phyloP scores from a whole-genome alignment of 495 filamentous ascomycete genomes.

The Penicillium coffeae region DNA sequence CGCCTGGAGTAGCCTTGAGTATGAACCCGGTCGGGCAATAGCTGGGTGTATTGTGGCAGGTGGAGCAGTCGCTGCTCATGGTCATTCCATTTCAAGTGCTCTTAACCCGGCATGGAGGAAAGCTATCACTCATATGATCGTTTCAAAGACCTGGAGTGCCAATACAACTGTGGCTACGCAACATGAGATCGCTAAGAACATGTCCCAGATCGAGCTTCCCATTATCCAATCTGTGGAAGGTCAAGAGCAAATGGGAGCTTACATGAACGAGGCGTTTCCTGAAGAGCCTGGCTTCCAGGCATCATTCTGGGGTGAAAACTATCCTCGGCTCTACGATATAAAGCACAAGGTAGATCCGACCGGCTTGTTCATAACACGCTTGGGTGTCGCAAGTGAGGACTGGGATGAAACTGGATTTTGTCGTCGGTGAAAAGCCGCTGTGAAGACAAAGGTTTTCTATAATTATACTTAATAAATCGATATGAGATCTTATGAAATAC shows the following conservation, averaged over 20 bases:
- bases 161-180: slow-evolving; percentile 23
- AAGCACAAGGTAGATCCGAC: slow-evolving; percentile 37
- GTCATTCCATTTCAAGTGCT: slow-evolving; percentile 25
- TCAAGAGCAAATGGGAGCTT: slow-evolving; percentile 41
- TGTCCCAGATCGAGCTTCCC: slow-evolving; percentile 36
- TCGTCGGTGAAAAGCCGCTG: too few species aligned
- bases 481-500: too few species aligned
- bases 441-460: too few species aligned
- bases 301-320: slow-evolving; percentile 50
- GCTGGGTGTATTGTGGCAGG: slow-evolving; percentile 30
- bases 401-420: slow-evolving; percentile 33
- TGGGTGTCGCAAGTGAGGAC: slow-evolving; percentile 30
- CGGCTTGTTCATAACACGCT: slow-evolving; percentile 26
- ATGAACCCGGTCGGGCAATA: slow-evolving; percentile 8
- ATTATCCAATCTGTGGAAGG: slow-evolving; percentile 40
- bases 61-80: slow-evolving; percentile 24
- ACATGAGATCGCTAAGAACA: slow-evolving; percentile 29
- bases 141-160: slow-evolving; percentile 10
- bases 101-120: slow-evolving; percentile 40
- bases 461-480: too few species aligned
- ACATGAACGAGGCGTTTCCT: slow-evolving; percentile 48
- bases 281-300: slow-evolving; percentile 43
- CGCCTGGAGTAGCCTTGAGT: slow-evolving; percentile 16
- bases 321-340: slow-evolving; percentile 36
- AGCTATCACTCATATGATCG: slow-evolving; percentile 24